Percentiles rank a stretch among this genome's conserved stretches.
These are phyloP conservation scores for Xerocomus spinulosus DNA, from an alignment of 768 basidiomycete species.

Conservation along the genomic window DNA sequence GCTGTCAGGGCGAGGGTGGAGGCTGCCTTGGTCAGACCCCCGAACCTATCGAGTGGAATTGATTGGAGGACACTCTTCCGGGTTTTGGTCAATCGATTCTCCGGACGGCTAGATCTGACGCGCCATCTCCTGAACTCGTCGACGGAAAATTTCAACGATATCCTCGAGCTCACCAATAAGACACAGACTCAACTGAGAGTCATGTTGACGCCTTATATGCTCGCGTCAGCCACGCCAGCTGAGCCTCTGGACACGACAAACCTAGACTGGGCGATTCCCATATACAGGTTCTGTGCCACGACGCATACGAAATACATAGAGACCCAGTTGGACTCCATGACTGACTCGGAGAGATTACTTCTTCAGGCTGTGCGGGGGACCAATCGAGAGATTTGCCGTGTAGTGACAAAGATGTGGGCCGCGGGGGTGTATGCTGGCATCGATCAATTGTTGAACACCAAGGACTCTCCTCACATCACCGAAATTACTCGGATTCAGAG, in stretches of 20 bases:
- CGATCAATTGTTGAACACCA: not conserved
- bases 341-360: not conserved
- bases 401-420: not conserved
- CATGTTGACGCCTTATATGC: not conserved
- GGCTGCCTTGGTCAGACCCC: not conserved
- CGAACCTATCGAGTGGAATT: not conserved
- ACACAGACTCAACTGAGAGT: not conserved
- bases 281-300: not conserved
- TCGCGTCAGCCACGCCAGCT: not conserved
- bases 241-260: not conserved
- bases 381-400: not conserved
- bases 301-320: not conserved
- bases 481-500: not conserved
- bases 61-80: not conserved
- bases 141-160: not conserved
- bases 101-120: not conserved
- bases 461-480: not conserved
- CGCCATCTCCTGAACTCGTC: not conserved
- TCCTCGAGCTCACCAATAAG: not conserved
- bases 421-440: not conserved
- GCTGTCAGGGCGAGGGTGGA: not conserved
- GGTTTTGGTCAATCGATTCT: not conserved
- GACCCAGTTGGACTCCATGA: not conserved
- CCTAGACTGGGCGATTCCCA: not conserved
- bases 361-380: not conserved